These are phyloP conservation scores for Abrus precatorius DNA, from an alignment of 306 rosid species.

Conservation along the genomic window DNA sequence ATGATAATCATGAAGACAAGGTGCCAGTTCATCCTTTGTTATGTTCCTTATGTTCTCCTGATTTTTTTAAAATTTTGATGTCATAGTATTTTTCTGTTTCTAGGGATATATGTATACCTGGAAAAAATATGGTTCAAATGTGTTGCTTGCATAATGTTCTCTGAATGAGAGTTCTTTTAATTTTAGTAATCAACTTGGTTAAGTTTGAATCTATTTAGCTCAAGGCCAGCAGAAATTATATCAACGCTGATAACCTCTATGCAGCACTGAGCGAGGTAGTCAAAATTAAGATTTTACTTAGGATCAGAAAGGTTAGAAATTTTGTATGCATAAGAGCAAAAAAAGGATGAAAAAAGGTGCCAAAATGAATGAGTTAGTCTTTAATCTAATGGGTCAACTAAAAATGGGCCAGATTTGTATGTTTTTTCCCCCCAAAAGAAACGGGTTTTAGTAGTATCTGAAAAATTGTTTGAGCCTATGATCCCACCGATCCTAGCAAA, in stretches of 20 bases:
- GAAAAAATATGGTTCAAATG: constrained; percentile 1
- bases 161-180: constrained; percentile 20
- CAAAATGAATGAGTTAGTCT: no score
- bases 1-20: constrained; percentile 96
- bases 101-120: background rate
- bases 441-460: no score
- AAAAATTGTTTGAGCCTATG: no score
- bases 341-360: no score
- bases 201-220: background rate
- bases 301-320: no score
- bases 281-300: no score
- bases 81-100: constrained; percentile 24
- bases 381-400: no score
- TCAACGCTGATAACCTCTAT: constrained; percentile 1
- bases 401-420: no score
- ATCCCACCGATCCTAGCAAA: no score
- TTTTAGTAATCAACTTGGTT: background rate
- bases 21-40: constrained; percentile 47
- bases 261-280: background rate
- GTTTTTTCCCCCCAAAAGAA: no score
- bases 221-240: background rate
- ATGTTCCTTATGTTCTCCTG: constrained; percentile 21
- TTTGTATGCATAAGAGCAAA: no score
- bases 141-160: constrained; percentile 20
- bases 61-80: background rate